These are phyloP conservation scores for Aurinia saxatilis DNA, from an alignment of 345 rosid genomes.

Conservation along the genomic window DNA sequence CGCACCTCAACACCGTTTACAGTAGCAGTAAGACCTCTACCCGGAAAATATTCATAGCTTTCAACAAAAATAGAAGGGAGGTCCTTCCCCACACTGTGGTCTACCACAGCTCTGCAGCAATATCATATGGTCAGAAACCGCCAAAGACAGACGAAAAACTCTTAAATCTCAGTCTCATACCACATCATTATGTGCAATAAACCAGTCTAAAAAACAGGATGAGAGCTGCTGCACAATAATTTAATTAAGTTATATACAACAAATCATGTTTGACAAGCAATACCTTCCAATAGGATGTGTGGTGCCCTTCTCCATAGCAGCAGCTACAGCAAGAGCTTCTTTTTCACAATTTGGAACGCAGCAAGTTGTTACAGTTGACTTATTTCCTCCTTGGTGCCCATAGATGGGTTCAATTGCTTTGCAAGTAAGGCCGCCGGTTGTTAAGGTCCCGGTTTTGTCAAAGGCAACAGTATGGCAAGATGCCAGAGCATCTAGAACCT, in stretches of 20 bases:
- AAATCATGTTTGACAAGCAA: conserved; percentile 1
- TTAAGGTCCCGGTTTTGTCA: conserved; percentile 99
- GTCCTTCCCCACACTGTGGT: conserved; percentile 83
- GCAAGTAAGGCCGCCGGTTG: conserved; percentile 90
- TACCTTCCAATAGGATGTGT: conserved; percentile 99
- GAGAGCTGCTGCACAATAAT: neutral
- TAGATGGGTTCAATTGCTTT: conserved; percentile 93
- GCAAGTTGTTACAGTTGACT: conserved; percentile 38
- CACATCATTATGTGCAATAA: neutral
- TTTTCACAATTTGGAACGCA: conserved; percentile 86
- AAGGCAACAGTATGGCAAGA: conserved; percentile 90
- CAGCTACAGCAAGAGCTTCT: conserved; percentile 98
- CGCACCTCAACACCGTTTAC: conserved; percentile 56
- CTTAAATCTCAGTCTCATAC: neutral
- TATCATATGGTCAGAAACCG: conserved; percentile 13
- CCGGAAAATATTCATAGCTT: conserved; percentile 90
- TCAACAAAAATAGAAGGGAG: conserved; percentile 81
- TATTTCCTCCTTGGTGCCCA: conserved; percentile 49
- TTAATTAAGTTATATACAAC: neutral
- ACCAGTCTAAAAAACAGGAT: neutral
- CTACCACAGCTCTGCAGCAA: conserved; percentile 85
- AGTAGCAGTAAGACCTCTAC: conserved; percentile 89
- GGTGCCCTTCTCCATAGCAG: conserved; percentile 99
- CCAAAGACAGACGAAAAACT: neutral
- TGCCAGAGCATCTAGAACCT: conserved; percentile 89